Evolutionary conservation across 768 basidiomycete genomes (phyloP).

Genomic region (Tulasnella calospora): DNA sequence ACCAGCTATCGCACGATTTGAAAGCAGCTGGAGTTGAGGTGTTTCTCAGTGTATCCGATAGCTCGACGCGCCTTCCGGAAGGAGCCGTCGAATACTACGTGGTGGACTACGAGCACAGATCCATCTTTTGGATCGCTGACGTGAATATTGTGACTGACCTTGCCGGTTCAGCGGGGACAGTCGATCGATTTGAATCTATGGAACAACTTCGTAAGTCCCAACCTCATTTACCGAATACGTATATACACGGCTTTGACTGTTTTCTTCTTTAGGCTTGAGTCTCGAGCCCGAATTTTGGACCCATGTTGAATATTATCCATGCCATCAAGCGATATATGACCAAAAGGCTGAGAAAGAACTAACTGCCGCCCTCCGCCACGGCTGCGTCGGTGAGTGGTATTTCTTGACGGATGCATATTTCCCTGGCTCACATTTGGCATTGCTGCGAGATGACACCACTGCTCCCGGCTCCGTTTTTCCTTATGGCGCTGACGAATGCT

Average conservation of each 20-base stretch:
- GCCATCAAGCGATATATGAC: not conserved
- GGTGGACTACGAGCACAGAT: not conserved
- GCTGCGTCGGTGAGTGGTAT: not conserved
- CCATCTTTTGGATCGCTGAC: not conserved
- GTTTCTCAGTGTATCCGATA: not conserved
- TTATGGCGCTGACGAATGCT: not conserved
- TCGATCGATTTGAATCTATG: not conserved
- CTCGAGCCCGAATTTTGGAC: constrained; percentile 10
- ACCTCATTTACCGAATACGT: too few relatives aligned
- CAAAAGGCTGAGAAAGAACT: not conserved
- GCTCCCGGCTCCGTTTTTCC: not conserved
- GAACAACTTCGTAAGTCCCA: not conserved
- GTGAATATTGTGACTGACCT: not conserved
- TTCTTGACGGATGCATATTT: not conserved
- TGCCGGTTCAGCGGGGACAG: not conserved
- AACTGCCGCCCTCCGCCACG: not conserved
- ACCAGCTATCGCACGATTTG: not conserved
- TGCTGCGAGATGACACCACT: not conserved
- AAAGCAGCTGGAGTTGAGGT: not conserved
- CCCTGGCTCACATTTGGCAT: not conserved
- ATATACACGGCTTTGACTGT: not conserved
- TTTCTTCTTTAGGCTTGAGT: not conserved
- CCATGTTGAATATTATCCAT: constrained; percentile 6
- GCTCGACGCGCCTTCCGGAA: not conserved
- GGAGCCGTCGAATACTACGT: not conserved